phyloP scores from a whole-genome alignment of 2,329 filamentous ascomycete species.

The Cyphellophora attinorum region DNA sequence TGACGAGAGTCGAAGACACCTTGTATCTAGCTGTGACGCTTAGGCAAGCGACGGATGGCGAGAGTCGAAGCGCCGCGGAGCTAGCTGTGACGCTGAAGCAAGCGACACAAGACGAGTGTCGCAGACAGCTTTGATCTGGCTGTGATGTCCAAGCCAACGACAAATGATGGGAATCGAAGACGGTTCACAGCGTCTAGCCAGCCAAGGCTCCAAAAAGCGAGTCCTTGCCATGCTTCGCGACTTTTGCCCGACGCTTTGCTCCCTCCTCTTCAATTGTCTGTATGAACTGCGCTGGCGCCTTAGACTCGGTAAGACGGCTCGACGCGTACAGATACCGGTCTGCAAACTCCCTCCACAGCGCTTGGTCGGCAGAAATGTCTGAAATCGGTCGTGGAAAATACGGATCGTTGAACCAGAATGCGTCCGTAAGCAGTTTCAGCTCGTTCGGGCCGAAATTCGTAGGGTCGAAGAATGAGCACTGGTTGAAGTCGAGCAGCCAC shows the following conservation, averaged over 20 bases:
- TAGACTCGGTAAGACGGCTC: not conserved
- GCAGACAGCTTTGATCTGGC: too few species aligned
- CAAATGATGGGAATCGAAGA: too few species aligned
- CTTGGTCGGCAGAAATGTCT: not conserved
- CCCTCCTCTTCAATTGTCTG: not conserved
- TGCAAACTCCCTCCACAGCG: not conserved
- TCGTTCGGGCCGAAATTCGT: conserved; percentile 23
- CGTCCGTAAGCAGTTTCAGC: conserved; percentile 30
- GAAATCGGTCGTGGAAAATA: conserved; percentile 37
- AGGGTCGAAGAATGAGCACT: conserved; percentile 31
- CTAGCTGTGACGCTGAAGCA: too few species aligned
- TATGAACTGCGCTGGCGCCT: not conserved
- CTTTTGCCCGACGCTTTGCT: not conserved
- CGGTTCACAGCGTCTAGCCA: too few species aligned
- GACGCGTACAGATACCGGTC: not conserved
- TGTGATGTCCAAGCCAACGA: too few species aligned
- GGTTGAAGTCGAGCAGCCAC: conserved; percentile 43
- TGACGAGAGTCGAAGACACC: too few species aligned
- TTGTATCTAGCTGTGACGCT: too few species aligned
- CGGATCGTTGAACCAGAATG: conserved; percentile 43
- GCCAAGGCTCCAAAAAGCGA: not conserved
- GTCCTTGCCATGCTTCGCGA: not conserved
- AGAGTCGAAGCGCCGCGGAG: too few species aligned
- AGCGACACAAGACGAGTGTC: too few species aligned
- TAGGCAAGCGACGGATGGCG: too few species aligned